Base-by-base conservation (phyloP, 306 rosid genomes). In the Glycine tomentella region DNA sequence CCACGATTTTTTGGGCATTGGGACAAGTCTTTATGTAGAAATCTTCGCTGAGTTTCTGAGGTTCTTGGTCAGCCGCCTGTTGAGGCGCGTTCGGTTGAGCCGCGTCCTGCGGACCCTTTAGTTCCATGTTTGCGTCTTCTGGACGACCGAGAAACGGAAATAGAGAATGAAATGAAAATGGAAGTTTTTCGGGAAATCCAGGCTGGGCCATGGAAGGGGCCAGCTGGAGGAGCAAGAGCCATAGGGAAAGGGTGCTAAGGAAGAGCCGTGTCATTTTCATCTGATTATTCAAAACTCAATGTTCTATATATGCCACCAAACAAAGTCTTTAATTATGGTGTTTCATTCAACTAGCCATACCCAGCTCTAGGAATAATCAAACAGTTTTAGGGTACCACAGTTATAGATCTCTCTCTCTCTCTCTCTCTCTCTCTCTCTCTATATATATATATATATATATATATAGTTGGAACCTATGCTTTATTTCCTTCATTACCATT, bases 21-120 rank as follows among this genome's bases (percentile, higher is more conserved):
- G 97, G 92, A 81, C 97, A 92, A 46, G 31, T 82, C 0, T 9
- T 0, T 1, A 2, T 6, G 16, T 94, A 92, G 80, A 72, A 94
- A 5, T 86, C 87, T 16, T 1, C 16, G 61, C 0, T 48, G 11
- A 86, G 44, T 9, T 3, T 14, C 7, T 1, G 0, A n/a, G 70
- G 49, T 6, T 15, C 0, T 7, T 34, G 9, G 44, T 0, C 0
- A 11, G 9, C 1, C 2, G 31, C 31, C 31, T 25, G 31, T 25
- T 25, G 31, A 25, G 31, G 31, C 31, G 2, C 2, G 31, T 25
- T 25, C 2, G 31, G 31, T 25, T 20, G 20, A 20, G 20, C 20
- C 20, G 20, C 2, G 31, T 25, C 31, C 31, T 25, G 31, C 2
- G 31, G 31, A 25, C 31, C 31, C 31, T 25, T 25, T 25, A 25